Evolutionary conservation across 2,329 filamentous ascomycete genomes (phyloP), one percentile per base, ranked within the genome.

Genomic region (Aspergillus alliaceus): DNA sequence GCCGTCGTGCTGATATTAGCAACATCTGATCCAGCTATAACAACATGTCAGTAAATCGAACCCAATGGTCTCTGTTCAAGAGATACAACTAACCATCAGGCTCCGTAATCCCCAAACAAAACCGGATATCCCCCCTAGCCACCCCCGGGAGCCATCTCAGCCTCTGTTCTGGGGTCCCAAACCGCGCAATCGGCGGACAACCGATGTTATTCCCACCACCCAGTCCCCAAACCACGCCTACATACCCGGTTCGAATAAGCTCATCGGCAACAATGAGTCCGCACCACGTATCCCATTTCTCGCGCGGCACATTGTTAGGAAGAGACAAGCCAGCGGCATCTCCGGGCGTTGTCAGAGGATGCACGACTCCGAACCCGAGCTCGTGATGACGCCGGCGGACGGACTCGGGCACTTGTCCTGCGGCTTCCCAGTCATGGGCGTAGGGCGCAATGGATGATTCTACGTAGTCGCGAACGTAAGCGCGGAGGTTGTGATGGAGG

Each of bases 61-160:
- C n/a, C n/a, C n/a, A 35, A 0, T 15, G 20, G 24, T 1, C 24
- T 31, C n/a, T n/a, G n/a, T n/a, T n/a, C n/a, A n/a, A n/a, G n/a
- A n/a, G n/a, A 15, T 12, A 54, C 46, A 63, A 68, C 59, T 69
- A 73, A 76, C 81, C 82, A 69, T 78, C 79, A 0, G 86, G 86
- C 68, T 89, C 86, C 2, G 86, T 89, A 57, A 88, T 84, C 2
- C 84, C 86, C 11, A 89, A 72, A 65, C 84, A 88, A 65, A 88
- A 87, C 53, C 81, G 80, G 6, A 84, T 83, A 55, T 84, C 79
- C 60, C 85, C 84, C 7, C 72, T 78, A 42, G 86, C 85, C 31
- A 89, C 75, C 0, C 79, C 80, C 0, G 84, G 84, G 11, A 89
- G 73, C 80, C 84, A 89, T 42, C 77, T 77, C 18, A 66, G 70